These are phyloP conservation scores for Apiotrichum veenhuisii DNA, from an alignment of 1,284 basidiomycete species.

Conservation along the genomic window DNA sequence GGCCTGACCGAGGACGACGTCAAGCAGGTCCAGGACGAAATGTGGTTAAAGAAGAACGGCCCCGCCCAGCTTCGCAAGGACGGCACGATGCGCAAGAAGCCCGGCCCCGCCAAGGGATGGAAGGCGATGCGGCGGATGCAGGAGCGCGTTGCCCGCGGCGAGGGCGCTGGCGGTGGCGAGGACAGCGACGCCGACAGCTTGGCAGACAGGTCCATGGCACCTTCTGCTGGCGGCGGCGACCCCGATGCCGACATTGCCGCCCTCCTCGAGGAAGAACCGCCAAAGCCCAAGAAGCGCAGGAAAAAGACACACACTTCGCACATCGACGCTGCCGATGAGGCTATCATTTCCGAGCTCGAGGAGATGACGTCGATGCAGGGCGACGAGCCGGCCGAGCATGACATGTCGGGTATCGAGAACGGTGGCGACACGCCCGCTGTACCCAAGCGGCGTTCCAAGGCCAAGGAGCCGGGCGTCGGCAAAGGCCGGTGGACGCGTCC, in stretches of 20 bases:
- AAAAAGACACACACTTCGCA: slow-evolving; percentile 19
- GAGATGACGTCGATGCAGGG: slow-evolving; percentile 6
- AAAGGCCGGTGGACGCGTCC: slow-evolving; percentile 41
- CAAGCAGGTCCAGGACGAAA: slow-evolving; percentile 46
- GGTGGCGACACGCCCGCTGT: slow-evolving; percentile 14
- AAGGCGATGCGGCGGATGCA: slow-evolving; percentile 27
- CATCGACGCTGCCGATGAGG: slow-evolving; percentile 12
- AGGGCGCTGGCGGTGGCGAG: slow-evolving; percentile 12
- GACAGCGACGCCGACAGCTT: slow-evolving; percentile 21
- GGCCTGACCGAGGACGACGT: slow-evolving; percentile 43
- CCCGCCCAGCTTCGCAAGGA: slow-evolving; percentile 41
- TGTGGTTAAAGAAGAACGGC: slow-evolving; percentile 40
- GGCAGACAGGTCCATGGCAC: slow-evolving; percentile 15
- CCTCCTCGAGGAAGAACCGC: slow-evolving; percentile 22
- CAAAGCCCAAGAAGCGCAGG: slow-evolving; percentile 7
- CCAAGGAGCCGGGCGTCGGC: slow-evolving; percentile 38
- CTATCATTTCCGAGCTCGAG: slow-evolving; percentile 14
- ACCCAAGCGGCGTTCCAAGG: slow-evolving; percentile 27
- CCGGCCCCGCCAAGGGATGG: slow-evolving; percentile 49
- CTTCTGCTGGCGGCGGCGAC: slow-evolving; percentile 23
- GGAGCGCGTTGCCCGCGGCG: slow-evolving; percentile 14
- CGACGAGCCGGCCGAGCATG: slow-evolving; percentile 12
- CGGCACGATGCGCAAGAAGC: slow-evolving; percentile 46
- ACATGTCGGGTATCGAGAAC: slow-evolving; percentile 18
- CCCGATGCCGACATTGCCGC: slow-evolving; percentile 45